These are phyloP conservation scores for Botrytis hyacinthi DNA, from an alignment of 2,329 filamentous ascomycete genomes.

Conservation along the genomic window DNA sequence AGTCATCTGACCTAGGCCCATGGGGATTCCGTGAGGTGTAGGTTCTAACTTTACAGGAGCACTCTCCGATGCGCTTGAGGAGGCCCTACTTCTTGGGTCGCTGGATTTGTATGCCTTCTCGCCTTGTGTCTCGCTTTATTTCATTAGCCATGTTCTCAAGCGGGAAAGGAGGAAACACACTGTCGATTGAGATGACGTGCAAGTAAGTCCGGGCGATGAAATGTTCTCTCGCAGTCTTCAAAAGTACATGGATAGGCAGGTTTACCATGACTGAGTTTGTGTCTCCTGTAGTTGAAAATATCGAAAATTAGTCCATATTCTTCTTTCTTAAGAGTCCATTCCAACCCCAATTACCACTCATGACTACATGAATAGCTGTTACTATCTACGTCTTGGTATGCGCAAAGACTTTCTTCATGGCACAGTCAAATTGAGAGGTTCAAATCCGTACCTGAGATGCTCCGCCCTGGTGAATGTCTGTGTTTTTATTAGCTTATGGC, in stretches of 20 bases:
- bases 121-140: slow-evolving; percentile 46
- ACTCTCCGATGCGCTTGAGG: slow-evolving; percentile 34
- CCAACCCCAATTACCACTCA: not conserved
- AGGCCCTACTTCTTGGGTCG: slow-evolving; percentile 33
- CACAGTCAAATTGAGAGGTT: not conserved
- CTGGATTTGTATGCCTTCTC: slow-evolving; percentile 41
- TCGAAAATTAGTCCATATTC: not conserved
- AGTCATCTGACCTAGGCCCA: slow-evolving; percentile 25
- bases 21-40: slow-evolving; percentile 3
- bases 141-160: slow-evolving; percentile 25
- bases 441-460: slow-evolving; percentile 52
- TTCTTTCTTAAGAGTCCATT: not conserved
- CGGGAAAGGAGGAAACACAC: slow-evolving; percentile 40
- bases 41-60: slow-evolving; percentile 18
- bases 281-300: slow-evolving; percentile 46
- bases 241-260: slow-evolving; percentile 52
- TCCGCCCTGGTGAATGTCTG: slow-evolving; percentile 63
- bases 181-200: slow-evolving; percentile 55
- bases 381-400: not conserved
- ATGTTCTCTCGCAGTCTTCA: slow-evolving; percentile 55
- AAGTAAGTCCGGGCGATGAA: slow-evolving; percentile 58
- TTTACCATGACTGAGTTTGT: slow-evolving; percentile 58
- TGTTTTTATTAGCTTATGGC: slow-evolving; percentile 24
- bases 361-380: not conserved
- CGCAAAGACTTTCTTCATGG: not conserved